phyloP scores from a whole-genome alignment of 805 yeast genomes.

The Kazachstania psychrophila region DNA sequence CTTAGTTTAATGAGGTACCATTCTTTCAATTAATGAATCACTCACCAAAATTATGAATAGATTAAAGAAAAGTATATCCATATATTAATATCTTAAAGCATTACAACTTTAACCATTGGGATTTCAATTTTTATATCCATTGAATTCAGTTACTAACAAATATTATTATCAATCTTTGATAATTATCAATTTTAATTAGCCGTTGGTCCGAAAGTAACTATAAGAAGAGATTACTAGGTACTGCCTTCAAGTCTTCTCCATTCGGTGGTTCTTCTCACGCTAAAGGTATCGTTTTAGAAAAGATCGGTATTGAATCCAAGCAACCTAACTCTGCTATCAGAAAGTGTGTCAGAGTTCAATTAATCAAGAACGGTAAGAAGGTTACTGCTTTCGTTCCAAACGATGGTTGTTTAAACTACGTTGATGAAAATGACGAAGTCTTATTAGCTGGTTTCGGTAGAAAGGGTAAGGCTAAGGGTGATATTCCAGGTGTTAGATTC shows the following conservation, averaged over 20 bases:
- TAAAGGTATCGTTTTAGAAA: constrained; percentile 98
- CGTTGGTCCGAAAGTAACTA: constrained; percentile 99
- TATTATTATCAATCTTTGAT: neutral
- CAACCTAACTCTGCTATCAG: constrained; percentile 99
- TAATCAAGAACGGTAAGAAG: constrained; percentile 99
- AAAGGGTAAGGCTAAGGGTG: constrained; percentile 99
- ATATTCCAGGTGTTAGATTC: constrained; percentile 99
- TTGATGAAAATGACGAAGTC: constrained; percentile 99
- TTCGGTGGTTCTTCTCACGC: constrained; percentile 99
- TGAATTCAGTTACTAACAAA: constrained; percentile 9
- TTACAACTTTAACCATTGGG: neutral
- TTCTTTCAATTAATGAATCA: no score
- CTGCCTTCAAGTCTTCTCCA: constrained; percentile 99
- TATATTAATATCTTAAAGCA: no score
- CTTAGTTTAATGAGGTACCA: no score
- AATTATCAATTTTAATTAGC: constrained; percentile 29
- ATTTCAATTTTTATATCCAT: neutral
- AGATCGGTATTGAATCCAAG: constrained; percentile 99
- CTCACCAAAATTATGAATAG: no score
- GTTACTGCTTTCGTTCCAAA: constrained; percentile 99
- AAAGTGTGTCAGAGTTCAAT: constrained; percentile 99
- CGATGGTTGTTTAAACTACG: constrained; percentile 99
- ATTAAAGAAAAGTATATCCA: no score
- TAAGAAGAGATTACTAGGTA: constrained; percentile 98
- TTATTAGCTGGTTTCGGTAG: constrained; percentile 99